A percentile compares a stretch with the other conserved stretches of the same genome.
Conservation (phyloP, 1,284 basidiomycete species). For the Rhodotorula sp. region DNA sequence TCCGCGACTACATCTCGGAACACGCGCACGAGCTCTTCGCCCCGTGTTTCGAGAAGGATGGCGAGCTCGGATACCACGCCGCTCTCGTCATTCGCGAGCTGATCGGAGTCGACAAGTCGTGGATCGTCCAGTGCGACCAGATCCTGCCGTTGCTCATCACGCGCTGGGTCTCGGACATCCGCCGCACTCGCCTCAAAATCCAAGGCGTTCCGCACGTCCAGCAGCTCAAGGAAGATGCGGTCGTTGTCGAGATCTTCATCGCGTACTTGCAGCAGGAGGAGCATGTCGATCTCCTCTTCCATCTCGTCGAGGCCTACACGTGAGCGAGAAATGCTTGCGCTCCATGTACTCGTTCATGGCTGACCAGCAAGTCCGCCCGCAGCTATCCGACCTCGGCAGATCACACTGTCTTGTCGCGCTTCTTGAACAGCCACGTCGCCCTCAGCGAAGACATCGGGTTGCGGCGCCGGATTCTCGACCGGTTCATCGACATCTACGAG, state of each 20-base stretch:
- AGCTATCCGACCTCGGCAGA: constrained; percentile 75
- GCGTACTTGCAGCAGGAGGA: constrained; percentile 59
- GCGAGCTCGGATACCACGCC: constrained; percentile 39
- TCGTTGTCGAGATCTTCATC: constrained; percentile 75
- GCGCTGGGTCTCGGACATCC: constrained; percentile 49
- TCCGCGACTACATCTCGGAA: constrained; percentile 71
- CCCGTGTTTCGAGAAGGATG: constrained; percentile 42
- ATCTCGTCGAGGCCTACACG: constrained; percentile 79
- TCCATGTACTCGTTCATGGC: not conserved
- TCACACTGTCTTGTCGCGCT: constrained; percentile 74
- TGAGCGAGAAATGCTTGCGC: not conserved
- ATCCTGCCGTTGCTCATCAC: constrained; percentile 48
- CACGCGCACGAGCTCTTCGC: constrained; percentile 64
- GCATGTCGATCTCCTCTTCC: constrained; percentile 82
- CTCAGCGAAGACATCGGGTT: constrained; percentile 59
- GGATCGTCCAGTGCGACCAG: constrained; percentile 58
- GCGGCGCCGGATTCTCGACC: constrained; percentile 76
- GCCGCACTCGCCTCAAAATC: constrained; percentile 46
- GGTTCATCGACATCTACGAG: constrained; percentile 67
- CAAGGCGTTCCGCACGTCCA: constrained; percentile 54
- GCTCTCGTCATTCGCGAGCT: constrained; percentile 69
- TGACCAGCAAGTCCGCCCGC: not conserved
- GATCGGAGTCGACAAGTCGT: constrained; percentile 63
- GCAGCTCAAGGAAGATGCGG: constrained; percentile 61
- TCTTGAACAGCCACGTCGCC: constrained; percentile 85